Evolutionary conservation across 2,329 filamentous ascomycete genomes (phyloP), one percentile per base, ranked within the genome.

Genomic region (Thielaviopsis punctulata): DNA sequence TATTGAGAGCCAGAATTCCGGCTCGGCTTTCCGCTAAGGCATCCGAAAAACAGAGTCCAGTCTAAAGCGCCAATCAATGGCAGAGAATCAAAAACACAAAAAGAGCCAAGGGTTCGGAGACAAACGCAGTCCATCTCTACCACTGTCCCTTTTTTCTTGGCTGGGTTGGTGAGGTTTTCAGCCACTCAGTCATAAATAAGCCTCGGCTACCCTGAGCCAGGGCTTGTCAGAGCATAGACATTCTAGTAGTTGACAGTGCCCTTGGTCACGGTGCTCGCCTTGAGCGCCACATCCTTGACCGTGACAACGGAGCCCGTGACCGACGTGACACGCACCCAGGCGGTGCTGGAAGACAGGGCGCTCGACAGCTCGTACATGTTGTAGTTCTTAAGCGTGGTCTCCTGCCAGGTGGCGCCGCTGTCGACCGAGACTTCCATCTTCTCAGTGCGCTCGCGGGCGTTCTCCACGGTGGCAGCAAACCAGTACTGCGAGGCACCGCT

Each of bases 401-500:
- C 15, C 36, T 41, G 36, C 53, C 53, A 55, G 22, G 53, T 52
- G n/a, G 36, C 25, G n/a, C 53, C 53, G 19, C 27, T 21, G 43
- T 55, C 49, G 21, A 39, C 25, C 9, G 53, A 55, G n/a, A 55
- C 39, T 41, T 54, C 54, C 21, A 57, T 23, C 54, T 56, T 56
- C 13, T 55, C 48, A 39, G 56, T 58, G 46, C 57, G 56, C 52
- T 57, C 55, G 2, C 53, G 47, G 23, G 52, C 57, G 46, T 58
- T 58, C 54, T 58, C 56, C 12, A 58, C 50, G n/a, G 54, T 58
- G 49, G 53, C 52, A 4, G 57, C 57, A 23, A 58, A 58, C 57
- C 57, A 57, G 45, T 52, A 57, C 50, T 56, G 49, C 27, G 52
- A 57, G 12, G 57, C 48, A 43, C 56, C 57, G 36, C 45, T 41